Base-by-base conservation (phyloP, 2,329 filamentous ascomycete genomes). In the Sarocladium kiliense region DNA sequence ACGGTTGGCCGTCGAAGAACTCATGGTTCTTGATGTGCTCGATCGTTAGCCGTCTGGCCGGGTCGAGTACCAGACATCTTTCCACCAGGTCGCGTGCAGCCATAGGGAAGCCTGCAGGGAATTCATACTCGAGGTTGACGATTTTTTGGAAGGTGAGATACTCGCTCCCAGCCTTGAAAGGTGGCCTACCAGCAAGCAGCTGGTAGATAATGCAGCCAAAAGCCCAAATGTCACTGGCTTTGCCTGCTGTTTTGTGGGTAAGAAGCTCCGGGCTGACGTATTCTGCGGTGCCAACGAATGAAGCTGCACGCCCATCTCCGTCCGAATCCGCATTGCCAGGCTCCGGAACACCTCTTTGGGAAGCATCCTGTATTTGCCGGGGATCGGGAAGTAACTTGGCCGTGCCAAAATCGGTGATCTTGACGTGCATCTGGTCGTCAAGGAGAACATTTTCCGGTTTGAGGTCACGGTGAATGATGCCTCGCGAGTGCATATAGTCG, bases 81-180 rank as follows among this genome's bases (percentile, higher is more conserved):
- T 97, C 93, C 1, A 99, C 87, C 16, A 99, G 77, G 69, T 99
- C 94, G 58, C 86, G 86, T 19, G 94, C 94, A 1, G 91, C 82
- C 4, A 86, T 77, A 2, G 94, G 94, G 63, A 99, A 99, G 1
- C 91, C 91, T 26, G 83, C 73, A 0, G 94, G 94, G 60, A 97
- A 99, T 45, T 93, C 88, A 67, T 97, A 99, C 55, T 99, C 93
- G 42, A 99, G 78, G 30, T 82, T 87, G 54, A 99, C 90, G 66
- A 99, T 99, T 72, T 97, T 99, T 69, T 99, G 94, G 67, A 99
- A 99, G 0, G 94, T 99, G 66, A 94, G 80, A 65, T 97, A 99
- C 68, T 99, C 94, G 62, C 96, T 97, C 14, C 81, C 88, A 39
- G 89, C 94, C 70, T 99, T 99, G 77, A 99, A 99, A 0, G 94